Conservation (phyloP, 164 flowering plant species). For the Vitis amurensis region DNA sequence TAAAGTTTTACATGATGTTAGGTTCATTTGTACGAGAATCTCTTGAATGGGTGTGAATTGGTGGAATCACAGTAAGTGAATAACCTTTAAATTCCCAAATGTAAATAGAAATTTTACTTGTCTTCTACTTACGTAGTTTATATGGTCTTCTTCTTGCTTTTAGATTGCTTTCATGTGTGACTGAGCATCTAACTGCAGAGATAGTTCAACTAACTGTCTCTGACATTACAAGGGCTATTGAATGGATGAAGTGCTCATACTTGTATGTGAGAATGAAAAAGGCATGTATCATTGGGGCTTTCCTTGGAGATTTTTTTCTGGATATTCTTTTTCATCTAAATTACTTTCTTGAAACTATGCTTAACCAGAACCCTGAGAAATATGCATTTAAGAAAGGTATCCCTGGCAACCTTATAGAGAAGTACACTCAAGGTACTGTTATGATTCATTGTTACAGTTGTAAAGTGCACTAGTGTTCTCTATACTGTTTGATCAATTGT, state of each 20-base stretch:
- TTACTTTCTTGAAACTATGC: constrained; percentile 18
- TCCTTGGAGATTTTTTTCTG: constrained; percentile 2
- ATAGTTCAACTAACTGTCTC: constrained; percentile 88
- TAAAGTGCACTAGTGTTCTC: not conserved
- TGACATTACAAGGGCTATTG: constrained; percentile 87
- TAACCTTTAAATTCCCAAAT: constrained; percentile 4
- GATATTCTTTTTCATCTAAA: constrained; percentile 4
- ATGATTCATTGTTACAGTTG: not conserved
- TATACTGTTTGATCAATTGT: constrained; percentile 8
- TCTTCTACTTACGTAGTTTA: constrained; percentile 6
- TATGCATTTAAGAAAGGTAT: constrained; percentile 70
- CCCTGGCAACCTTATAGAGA: constrained; percentile 59
- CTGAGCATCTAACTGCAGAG: constrained; percentile 96
- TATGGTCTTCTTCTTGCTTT: constrained; percentile 7
- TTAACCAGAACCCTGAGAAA: constrained; percentile 72
- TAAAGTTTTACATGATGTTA: constrained; percentile 24
- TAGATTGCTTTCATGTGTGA: constrained; percentile 85
- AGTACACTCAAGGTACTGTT: constrained; percentile 73
- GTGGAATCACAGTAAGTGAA: constrained; percentile 91
- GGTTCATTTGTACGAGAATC: constrained; percentile 97
- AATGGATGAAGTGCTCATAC: constrained; percentile 96
- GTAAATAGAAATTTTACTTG: not conserved
- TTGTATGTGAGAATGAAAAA: constrained; percentile 89
- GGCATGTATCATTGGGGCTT: constrained; percentile 43
- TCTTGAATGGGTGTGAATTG: constrained; percentile 88